Base-by-base conservation (phyloP, 2,329 filamentous ascomycete species). In the Immersiporthe knoxdaviesiana region DNA sequence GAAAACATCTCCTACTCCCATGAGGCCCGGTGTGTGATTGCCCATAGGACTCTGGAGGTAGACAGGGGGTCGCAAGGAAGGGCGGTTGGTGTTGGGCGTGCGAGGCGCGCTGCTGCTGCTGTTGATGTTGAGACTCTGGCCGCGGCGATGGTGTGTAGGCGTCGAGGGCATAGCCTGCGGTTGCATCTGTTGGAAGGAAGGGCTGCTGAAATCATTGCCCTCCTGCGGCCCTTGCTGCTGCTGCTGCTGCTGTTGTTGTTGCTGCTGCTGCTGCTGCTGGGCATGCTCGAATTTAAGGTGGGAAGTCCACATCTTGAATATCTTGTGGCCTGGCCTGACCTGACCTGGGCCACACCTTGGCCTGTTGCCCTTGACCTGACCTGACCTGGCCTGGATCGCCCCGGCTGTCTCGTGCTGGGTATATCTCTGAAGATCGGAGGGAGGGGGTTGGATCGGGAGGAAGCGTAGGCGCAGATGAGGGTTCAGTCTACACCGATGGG, bases 1-100 rank as follows among this genome's bases (percentile, higher is more conserved):
- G 63, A 71, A 71, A 39, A 71, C 69, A 61, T 71, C 69, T 32
- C 69, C 69, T 3, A 71, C 69, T 5, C 69, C 69, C 54, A 71
- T 71, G 6, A 71, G 60, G 30, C 69, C 69, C 18, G 61, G 68
- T 1, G 67, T 60, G 41, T 71, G 56, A 39, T 60, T 69, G 35
- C 63, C 65, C 67, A 71, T 69, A 10, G 69, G 69, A 32, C 69
- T 71, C 60, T 69, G 69, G n/a, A 71, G 69, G 32, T 59, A 71
- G 60, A 71, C 69, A n/a, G 69, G 69, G 35, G 69, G 69, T 16
- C 69, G 69, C 61, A 71, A 35, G 32, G 62, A 66, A 30, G 61
- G 61, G 18, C 41, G 61, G 32, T 63, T 64, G 37, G 58, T 60
- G 63, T 69, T 69, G 54, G 69, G 69, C 2, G 69, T 71, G 50